phyloP scores from a whole-genome alignment of 2,329 filamentous ascomycete genomes.

The Macrophomina pseudophaseolina region DNA sequence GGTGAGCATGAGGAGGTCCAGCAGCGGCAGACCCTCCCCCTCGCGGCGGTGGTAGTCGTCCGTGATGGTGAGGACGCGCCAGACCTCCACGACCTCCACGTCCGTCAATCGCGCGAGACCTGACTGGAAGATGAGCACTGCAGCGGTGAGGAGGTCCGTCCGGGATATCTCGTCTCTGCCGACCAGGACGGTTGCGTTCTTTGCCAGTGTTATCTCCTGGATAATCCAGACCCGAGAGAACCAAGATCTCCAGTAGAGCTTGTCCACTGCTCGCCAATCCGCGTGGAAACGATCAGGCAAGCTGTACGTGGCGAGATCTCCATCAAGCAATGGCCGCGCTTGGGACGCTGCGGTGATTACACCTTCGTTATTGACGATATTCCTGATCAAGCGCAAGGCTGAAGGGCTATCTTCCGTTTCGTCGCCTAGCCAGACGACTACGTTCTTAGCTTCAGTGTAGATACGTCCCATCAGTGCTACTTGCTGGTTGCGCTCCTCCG shows the following conservation, averaged over 20 bases:
- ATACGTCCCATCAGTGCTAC: constrained; percentile 37
- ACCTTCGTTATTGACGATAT: background rate
- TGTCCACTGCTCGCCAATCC: background rate
- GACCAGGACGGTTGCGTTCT: constrained; percentile 21
- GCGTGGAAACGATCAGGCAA: background rate
- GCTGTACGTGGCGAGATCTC: background rate
- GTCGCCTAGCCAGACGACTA: constrained; percentile 39
- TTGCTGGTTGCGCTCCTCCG: constrained; percentile 33
- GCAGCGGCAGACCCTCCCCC: background rate
- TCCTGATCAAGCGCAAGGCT: background rate
- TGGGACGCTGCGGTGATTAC: background rate
- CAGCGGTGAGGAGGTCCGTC: background rate
- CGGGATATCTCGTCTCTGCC: constrained; percentile 12
- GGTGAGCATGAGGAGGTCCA: background rate
- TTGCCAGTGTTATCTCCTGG: constrained; percentile 29
- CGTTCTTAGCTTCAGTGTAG: constrained; percentile 32
- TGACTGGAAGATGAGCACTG: background rate
- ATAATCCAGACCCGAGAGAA: constrained; percentile 31
- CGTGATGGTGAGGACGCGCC: background rate
- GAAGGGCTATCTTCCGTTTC: background rate
- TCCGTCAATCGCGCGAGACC: background rate
- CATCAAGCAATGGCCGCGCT: background rate
- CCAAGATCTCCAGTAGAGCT: constrained; percentile 26
- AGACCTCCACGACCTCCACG: background rate
- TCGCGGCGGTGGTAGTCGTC: background rate